Conservation (phyloP, 2,329 filamentous ascomycete species). For the Pyrenochaeta sp. region DNA sequence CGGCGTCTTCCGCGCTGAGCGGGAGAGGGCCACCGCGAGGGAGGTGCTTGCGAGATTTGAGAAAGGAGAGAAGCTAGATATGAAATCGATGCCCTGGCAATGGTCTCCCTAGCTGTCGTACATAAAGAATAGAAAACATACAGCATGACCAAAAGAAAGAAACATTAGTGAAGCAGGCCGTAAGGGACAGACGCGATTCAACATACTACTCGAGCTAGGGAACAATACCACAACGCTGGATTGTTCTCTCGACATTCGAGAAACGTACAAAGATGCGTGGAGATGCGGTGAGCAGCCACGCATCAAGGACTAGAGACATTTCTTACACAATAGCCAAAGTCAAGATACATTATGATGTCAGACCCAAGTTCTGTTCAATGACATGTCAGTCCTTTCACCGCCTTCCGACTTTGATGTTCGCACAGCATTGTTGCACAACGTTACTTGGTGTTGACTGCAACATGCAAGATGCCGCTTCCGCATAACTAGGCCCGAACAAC, state of each 20-base stretch:
- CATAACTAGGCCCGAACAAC: neutral
- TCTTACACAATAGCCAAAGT: neutral
- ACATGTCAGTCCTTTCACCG: neutral
- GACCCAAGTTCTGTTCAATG: neutral
- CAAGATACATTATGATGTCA: neutral
- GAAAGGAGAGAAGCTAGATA: neutral
- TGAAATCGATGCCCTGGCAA: neutral
- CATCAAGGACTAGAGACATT: neutral
- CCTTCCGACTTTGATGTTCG: neutral
- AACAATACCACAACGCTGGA: too few species aligned
- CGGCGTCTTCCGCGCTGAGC: too few species aligned
- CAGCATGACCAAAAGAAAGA: neutral
- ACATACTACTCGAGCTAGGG: too few species aligned
- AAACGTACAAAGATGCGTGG: too few species aligned
- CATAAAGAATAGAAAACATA: neutral
- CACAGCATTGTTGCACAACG: neutral
- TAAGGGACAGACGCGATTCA: too few species aligned
- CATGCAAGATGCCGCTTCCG: neutral
- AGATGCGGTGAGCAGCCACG: neutral
- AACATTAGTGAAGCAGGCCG: too few species aligned
- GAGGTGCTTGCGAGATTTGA: constrained; percentile 3
- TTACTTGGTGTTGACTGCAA: neutral
- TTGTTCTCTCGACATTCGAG: too few species aligned
- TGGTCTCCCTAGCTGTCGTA: neutral
- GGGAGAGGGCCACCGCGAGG: neutral